These are phyloP conservation scores for Cylindrotheca closterium DNA, from an alignment of 108 stramenopile species.

Conservation along the genomic window DNA sequence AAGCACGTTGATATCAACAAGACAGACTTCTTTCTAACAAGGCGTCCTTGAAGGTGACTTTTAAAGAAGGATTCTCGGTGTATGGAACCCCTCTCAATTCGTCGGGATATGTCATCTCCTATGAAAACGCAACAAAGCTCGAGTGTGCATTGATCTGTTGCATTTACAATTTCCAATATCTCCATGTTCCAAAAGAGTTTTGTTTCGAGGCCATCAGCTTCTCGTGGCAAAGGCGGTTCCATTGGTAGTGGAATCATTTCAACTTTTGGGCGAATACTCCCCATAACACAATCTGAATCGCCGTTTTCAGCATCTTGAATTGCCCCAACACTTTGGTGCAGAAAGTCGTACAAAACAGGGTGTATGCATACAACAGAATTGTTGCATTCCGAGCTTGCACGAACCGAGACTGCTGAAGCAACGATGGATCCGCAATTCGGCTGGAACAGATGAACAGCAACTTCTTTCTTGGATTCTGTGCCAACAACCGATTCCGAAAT, in stretches of 20 bases:
- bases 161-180: background rate
- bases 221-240: background rate
- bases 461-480: background rate
- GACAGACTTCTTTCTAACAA: conserved; percentile 4
- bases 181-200: background rate
- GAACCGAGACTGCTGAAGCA: background rate
- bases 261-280: background rate
- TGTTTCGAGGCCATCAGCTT: background rate
- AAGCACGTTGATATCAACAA: background rate
- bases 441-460: background rate
- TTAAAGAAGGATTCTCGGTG: background rate
- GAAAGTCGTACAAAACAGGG: conserved; percentile 11
- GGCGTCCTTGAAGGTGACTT: conserved; percentile 2
- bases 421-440: conserved; percentile 4
- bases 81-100: background rate
- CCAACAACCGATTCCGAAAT: background rate
- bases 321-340: background rate
- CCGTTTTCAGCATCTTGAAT: background rate
- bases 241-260: conserved; percentile 5
- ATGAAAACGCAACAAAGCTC: conserved; percentile 6
- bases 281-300: background rate
- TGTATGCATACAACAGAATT: conserved; percentile 2
- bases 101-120: background rate
- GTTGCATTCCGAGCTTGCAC: background rate
- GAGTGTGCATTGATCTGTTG: background rate